Evolutionary conservation across 345 rosid species (phyloP), one percentile per base, ranked within the genome.

Genomic region (Murraya paniculata): DNA sequence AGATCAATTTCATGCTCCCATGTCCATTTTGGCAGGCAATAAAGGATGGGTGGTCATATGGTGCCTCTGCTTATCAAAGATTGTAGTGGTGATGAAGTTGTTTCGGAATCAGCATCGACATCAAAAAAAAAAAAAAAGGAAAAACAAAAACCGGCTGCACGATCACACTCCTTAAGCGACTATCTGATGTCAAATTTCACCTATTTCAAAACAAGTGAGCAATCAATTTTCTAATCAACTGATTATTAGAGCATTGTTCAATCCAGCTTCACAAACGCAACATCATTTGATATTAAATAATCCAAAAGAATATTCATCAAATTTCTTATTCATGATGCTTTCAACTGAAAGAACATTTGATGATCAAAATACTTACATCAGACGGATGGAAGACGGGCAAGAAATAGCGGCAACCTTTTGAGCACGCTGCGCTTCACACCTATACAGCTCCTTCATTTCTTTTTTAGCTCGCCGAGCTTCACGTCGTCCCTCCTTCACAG

Each of bases 341-440:
- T 21, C 57, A 24, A 41, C n/a, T 27, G 6, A 27, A 50, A 75
- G 56, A 75, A 55, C 2, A 75, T 64, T 50, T 75, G 33, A 24
- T 10, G 64, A 75, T 48, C 35, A 55, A 62, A 66, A 75, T 24
- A 74, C 80, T 78, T 82, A 88, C 81, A 75, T 78, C 66, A 96
- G 89, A 78, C 77, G 94, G 79, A 90, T 80, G 35, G 97, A 84
- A 39, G 97, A 89, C 21, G 97, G 97, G n/a, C 92, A 95, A 71
- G 90, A 82, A 13, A 80, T 58, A 80, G 98, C 98, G 66, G 91
- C 97, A 73, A 82, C 83, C 87, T 79, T 94, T 86, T 92, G 98
- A 50, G 93, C 95, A 73, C 83, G 91, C 80, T 88, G 92, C 0
- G 93, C 84, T 86, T 92, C 98, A 64, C 77, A 66, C 22, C 71